Conservation (phyloP, 768 basidiomycete genomes). For the Candolleomyces efflorescens region DNA sequence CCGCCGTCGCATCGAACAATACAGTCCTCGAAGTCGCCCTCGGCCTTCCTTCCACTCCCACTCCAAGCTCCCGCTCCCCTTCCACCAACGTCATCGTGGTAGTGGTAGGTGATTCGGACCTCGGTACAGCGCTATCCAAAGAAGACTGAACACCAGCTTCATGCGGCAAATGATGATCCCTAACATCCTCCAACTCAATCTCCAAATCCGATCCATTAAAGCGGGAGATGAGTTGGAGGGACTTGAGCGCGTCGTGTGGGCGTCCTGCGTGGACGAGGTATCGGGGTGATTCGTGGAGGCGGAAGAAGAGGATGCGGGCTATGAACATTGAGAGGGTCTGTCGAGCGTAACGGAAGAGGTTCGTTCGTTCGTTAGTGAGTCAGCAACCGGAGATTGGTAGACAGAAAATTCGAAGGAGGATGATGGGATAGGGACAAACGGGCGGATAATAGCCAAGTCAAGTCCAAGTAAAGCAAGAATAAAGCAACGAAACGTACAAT, state of each 20-base stretch:
- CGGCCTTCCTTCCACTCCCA: conserved; percentile 5
- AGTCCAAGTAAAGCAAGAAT: too few relatives aligned
- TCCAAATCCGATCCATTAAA: conserved; percentile 77
- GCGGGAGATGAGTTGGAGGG: conserved; percentile 76
- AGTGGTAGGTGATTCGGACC: too few relatives aligned
- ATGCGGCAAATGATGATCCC: conserved; percentile 31
- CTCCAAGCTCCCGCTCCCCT: too few relatives aligned
- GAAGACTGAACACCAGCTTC: background rate
- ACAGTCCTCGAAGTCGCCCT: conserved; percentile 27
- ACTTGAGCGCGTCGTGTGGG: conserved; percentile 77
- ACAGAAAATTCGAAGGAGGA: too few relatives aligned
- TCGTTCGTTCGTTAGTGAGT: too few relatives aligned
- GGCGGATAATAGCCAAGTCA: too few relatives aligned
- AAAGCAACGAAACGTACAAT: conserved; percentile 79
- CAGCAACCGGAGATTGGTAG: too few relatives aligned
- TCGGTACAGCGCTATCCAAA: too few relatives aligned
- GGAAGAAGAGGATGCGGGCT: conserved; percentile 85
- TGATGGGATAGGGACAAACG: too few relatives aligned
- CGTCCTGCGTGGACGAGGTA: conserved; percentile 89
- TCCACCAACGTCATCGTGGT: too few relatives aligned
- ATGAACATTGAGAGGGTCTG: conserved; percentile 88
- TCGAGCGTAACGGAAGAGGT: background rate
- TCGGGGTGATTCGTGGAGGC: conserved; percentile 90
- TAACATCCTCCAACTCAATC: conserved; percentile 70
- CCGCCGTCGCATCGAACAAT: conserved; percentile 24